Conservation (phyloP, 2,329 filamentous ascomycete genomes). For the Fragosphaeria purpurea region DNA sequence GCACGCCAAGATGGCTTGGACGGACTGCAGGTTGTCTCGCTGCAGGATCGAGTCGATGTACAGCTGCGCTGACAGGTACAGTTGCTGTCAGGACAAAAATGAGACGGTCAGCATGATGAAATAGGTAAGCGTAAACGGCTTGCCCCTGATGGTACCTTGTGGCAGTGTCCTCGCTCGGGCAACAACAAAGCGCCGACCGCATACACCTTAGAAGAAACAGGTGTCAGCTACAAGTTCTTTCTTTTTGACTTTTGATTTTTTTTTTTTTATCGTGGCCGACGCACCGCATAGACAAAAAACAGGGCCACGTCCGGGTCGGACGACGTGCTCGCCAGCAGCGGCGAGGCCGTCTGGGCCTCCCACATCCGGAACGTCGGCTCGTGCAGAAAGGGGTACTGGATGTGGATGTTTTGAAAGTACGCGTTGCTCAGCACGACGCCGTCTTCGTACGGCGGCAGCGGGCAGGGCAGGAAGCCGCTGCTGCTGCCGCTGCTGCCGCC, state of each 20-base stretch:
- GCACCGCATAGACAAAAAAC: slow-evolving; percentile 1
- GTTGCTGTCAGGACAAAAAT: neutral
- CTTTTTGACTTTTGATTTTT: too few relatives aligned
- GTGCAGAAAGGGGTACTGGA: slow-evolving; percentile 25
- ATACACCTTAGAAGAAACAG: neutral
- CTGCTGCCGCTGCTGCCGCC: too few relatives aligned
- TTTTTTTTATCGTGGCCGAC: neutral
- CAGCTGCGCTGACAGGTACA: neutral
- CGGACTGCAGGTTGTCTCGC: slow-evolving; percentile 16
- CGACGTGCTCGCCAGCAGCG: neutral
- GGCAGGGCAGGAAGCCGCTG: neutral
- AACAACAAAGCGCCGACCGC: slow-evolving; percentile 1
- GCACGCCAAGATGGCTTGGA: slow-evolving; percentile 22
- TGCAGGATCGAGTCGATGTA: neutral
- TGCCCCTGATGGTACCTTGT: too few relatives aligned
- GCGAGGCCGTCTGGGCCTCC: neutral
- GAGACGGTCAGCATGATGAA: too few relatives aligned
- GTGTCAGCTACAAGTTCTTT: neutral
- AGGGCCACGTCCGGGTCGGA: neutral
- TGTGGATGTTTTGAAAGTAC: slow-evolving; percentile 24
- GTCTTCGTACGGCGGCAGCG: slow-evolving; percentile 12
- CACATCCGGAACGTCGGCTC: slow-evolving; percentile 15
- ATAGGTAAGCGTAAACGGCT: too few relatives aligned
- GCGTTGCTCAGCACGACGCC: slow-evolving; percentile 16
- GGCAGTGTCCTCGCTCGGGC: neutral